Evolutionary conservation across 2,329 filamentous ascomycete genomes (phyloP), one percentile per base, ranked within the genome.

Genomic region (Fonsecaea pugnacius): DNA sequence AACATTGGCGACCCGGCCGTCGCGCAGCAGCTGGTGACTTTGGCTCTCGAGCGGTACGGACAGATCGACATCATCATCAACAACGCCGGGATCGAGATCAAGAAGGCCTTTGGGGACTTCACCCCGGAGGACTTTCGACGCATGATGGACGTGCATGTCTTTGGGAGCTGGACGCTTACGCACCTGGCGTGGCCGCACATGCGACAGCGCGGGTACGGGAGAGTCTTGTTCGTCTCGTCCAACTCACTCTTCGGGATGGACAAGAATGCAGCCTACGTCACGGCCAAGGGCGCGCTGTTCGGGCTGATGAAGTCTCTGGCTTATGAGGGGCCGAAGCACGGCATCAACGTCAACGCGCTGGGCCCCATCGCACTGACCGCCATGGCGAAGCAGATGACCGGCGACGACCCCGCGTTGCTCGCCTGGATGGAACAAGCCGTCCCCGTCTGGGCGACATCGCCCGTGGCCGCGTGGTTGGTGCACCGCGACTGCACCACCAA

Each of bases 251-350:
- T 96, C 77, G 95, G 95, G 74, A 94, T 87, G 80, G 96, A 96
- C 75, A 93, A 93, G 70, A 93, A 97, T 82, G 87, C 88, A 76
- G 96, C 96, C 81, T 98, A 98, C 81, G 96, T 93, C 62, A 92
- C 95, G 67, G 94, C 94, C 74, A 98, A 97, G 83, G 85, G 97
- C 69, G 91, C 91, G 69, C 87, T 96, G 82, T 92, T 99, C 66
- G 95, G 93, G 71, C 97, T 98, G 82, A 96, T 92, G 43, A 93
- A 98, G 84, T 96, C 94, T 3, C 85, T 99, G 67, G 94, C 95
- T 66, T 97, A 97, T 84, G 95, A 98, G 82, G 94, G 94, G 70
- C 83, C 86, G 75, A 97, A 97, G 81, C 98, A 99, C 83, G 97
- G 97, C 85, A 98, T 98, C 72, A 81, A 96, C 72, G 88, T 85